Evolutionary conservation across 305 asterid species (phyloP).

Genomic region (Caryopteris hybrid): DNA sequence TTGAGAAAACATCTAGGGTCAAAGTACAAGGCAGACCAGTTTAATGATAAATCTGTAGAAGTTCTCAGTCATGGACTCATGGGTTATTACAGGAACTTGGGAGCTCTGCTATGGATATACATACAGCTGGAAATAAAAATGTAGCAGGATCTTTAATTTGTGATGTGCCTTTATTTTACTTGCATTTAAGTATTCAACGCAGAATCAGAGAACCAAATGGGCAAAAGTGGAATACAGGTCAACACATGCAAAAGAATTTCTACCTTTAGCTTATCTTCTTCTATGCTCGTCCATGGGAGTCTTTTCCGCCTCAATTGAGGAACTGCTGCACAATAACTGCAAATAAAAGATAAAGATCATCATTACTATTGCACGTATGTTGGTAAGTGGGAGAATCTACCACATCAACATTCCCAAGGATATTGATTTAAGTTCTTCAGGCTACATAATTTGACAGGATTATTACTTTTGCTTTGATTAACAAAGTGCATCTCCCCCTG

Average conservation of each 20-base stretch:
- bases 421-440: neutral
- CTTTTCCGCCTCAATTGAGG: slow-evolving; percentile 43
- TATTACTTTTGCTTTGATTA: neutral
- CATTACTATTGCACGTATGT: neutral
- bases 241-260: neutral
- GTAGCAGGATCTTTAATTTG: too few relatives aligned
- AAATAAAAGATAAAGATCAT: slow-evolving; percentile 23
- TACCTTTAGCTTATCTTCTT: slow-evolving; percentile 70
- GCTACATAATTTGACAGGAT: slow-evolving; percentile 1
- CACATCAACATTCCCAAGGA: neutral
- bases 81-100: too few relatives aligned
- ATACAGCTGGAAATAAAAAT: too few relatives aligned
- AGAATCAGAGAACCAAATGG: slow-evolving; percentile 1
- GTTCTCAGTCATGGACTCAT: too few relatives aligned
- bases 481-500: slow-evolving; percentile 1
- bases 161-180: neutral
- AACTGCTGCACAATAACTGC: slow-evolving; percentile 47
- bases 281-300: slow-evolving; percentile 57
- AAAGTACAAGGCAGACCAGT: too few relatives aligned
- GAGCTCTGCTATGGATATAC: too few relatives aligned
- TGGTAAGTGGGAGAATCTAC: neutral
- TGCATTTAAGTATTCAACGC: neutral
- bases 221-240: slow-evolving; percentile 1
- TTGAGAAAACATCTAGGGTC: too few relatives aligned
- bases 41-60: too few relatives aligned